phyloP scores from a whole-genome alignment of 495 filamentous ascomycete genomes.

The Neurospora hispaniola region DNA sequence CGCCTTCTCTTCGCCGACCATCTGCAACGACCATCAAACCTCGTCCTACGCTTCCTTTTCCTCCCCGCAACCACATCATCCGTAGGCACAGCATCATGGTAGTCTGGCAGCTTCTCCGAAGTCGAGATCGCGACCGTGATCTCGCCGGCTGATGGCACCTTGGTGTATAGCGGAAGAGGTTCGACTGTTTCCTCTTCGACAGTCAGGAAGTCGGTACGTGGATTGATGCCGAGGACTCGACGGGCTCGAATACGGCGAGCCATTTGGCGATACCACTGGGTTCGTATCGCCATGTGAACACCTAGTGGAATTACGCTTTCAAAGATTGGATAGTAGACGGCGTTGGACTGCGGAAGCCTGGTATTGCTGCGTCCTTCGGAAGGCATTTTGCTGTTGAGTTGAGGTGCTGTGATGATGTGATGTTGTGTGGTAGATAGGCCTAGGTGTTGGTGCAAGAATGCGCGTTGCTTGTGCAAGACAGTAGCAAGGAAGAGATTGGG shows the following conservation, averaged over 20 bases:
- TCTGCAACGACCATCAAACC: neutral
- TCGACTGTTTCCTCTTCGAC: neutral
- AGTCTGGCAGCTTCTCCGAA: too few relatives aligned
- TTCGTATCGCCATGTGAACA: neutral
- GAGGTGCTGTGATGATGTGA: neutral
- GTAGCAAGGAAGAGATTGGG: neutral
- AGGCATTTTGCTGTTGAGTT: neutral
- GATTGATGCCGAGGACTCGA: too few relatives aligned
- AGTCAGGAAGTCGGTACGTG: neutral
- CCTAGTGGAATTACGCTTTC: neutral
- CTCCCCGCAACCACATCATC: neutral
- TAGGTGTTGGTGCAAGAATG: neutral
- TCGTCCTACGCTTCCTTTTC: neutral
- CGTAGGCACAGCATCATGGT: too few relatives aligned
- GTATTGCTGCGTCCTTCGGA: neutral
- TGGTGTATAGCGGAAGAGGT: neutral
- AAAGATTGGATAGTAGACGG: fast-evolving
- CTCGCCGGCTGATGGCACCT: neutral
- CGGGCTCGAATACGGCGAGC: too few relatives aligned
- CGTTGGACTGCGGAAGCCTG: neutral
- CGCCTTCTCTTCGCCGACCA: neutral
- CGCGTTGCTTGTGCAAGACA: neutral
- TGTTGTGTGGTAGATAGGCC: neutral
- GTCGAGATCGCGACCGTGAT: neutral
- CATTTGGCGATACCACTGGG: too few relatives aligned